Conservation (phyloP, 2,329 filamentous ascomycete species). For the Colletotrichum endophyticum region DNA sequence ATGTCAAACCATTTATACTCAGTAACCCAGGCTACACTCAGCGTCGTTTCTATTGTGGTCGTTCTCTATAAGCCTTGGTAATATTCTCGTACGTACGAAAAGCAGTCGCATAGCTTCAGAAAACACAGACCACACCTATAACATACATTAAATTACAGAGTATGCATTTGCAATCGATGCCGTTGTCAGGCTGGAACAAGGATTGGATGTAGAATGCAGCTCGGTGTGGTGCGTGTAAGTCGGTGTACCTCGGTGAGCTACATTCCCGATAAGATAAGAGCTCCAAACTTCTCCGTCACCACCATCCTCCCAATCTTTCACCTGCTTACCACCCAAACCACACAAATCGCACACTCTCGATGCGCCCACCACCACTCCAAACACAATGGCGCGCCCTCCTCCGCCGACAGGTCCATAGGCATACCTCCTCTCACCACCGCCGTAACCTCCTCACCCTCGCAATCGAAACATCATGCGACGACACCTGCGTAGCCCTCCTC, state of each 20-base stretch:
- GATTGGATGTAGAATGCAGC: background rate
- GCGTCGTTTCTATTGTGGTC: too few species aligned
- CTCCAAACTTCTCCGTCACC: background rate
- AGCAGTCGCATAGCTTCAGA: background rate
- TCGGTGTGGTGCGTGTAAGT: slow-evolving; percentile 3
- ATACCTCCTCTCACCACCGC: background rate
- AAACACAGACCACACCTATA: too few species aligned
- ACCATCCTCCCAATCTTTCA: background rate
- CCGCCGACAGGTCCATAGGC: background rate
- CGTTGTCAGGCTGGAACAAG: background rate
- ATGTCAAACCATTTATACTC: too few species aligned
- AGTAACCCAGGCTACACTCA: too few species aligned
- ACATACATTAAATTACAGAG: too few species aligned
- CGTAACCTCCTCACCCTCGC: slow-evolving; percentile 64
- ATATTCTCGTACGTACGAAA: too few species aligned
- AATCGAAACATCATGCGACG: slow-evolving; percentile 89
- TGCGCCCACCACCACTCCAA: background rate
- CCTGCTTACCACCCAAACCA: background rate
- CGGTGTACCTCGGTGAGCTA: slow-evolving; percentile 10
- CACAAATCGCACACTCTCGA: background rate
- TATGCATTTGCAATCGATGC: background rate
- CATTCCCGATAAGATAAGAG: slow-evolving; percentile 18
- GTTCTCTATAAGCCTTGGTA: too few species aligned
- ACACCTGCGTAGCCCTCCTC: slow-evolving; percentile 87
- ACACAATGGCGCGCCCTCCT: background rate